These are phyloP conservation scores for Quercus glauca DNA, from an alignment of 306 rosid genomes.

Conservation along the genomic window DNA sequence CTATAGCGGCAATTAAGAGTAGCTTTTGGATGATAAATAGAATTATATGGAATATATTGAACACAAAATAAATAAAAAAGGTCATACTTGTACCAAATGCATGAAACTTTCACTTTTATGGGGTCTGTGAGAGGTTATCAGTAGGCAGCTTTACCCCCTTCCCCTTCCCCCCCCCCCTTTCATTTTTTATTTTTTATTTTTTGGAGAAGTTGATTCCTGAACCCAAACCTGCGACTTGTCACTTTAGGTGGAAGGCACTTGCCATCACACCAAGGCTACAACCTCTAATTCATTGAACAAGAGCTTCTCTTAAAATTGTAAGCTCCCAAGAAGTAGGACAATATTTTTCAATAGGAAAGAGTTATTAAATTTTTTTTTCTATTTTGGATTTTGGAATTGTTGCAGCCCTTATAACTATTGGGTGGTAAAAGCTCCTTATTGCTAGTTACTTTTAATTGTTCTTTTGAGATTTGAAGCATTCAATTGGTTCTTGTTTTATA, in stretches of 20 bases:
- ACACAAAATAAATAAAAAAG: no score
- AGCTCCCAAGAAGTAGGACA: neutral
- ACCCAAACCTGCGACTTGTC: no score
- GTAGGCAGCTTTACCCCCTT: no score
- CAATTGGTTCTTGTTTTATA: neutral
- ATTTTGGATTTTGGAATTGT: neutral
- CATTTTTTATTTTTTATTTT: no score
- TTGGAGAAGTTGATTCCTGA: no score
- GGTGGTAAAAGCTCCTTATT: neutral
- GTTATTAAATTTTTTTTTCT: neutral
- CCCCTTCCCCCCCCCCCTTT: no score
- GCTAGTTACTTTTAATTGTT: neutral
- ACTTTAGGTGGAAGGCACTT: no score
- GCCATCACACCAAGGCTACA: no score
- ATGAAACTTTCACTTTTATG: no score
- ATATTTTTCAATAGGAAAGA: neutral
- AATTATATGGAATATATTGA: neutral
- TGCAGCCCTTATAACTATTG: neutral
- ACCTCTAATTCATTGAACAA: neutral
- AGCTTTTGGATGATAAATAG: neutral
- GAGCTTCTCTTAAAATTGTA: neutral
- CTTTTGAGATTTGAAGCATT: neutral
- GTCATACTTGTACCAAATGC: no score
- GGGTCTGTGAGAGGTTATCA: no score
- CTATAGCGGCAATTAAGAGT: neutral